Evolutionary conservation across 2,329 filamentous ascomycete genomes (phyloP), one percentile per base, ranked within the genome.

Genomic region (Leptographium wingfieldii): DNA sequence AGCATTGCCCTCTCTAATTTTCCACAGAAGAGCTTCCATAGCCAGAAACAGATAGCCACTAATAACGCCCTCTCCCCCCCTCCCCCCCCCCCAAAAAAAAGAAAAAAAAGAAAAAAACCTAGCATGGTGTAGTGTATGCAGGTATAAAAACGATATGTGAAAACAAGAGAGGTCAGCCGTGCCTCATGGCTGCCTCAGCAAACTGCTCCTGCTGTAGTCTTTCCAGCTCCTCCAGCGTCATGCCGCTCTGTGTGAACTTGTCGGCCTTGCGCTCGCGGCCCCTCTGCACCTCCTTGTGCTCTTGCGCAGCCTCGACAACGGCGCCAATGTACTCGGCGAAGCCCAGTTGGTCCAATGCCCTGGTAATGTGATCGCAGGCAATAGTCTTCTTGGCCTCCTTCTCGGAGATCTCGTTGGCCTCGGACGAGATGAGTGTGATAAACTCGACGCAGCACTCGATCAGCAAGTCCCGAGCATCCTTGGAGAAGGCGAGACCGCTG

Each of bases 371-470:
- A 69, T 99, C 94, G 72, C 90, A 95, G 14, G 92, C 92, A 67
- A 99, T 99, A 4, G 94, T 99, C 81, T 99, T 99, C 78, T 99
- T 99, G 56, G 92, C 90, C 69, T 99, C 94, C 73, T 96, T 96
- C 72, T 99, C 94, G 14, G 92, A 95, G 65, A 99, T 99, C 68
- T 99, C 94, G 73, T 99, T 99, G 63, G 94, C 94, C 76, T 99
- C 92, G 55, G 90, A 95, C n/a, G 92, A 96, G 67, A 99, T 88
- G 68, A 99, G 83, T 22, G 94, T 97, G 73, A 99, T 96, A 73
- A 99, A 99, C 73, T 99, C 94, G 69, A 99, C 92, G 70, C 94
- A 99, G 76, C 94, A 97, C 77, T 97, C 94, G 68, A 99, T 99
- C 58, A 99, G 80, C 3, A 97, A 80, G 70, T 99, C 94, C 62